Conservation (phyloP, 495 filamentous ascomycete genomes). For the Neurospora sp. region DNA sequence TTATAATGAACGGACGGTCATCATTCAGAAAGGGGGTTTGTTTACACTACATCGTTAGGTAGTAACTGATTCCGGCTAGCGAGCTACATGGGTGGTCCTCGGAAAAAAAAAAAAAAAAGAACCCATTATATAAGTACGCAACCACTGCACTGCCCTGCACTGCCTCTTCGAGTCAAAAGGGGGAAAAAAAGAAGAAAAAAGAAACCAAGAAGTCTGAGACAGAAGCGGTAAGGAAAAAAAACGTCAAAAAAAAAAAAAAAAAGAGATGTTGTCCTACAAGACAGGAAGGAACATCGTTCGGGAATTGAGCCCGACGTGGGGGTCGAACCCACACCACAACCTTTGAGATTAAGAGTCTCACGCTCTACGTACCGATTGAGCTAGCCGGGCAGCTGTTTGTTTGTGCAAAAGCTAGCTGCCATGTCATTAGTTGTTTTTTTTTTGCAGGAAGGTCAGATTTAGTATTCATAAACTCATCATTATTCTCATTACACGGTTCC, state of each 20-base stretch:
- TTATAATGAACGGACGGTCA: too few species aligned
- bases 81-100: too few species aligned
- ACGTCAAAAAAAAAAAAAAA: not conserved
- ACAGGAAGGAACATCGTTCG: not conserved
- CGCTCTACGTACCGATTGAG: conserved; percentile 69
- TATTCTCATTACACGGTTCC: too few species aligned
- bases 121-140: too few species aligned
- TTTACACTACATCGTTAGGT: too few species aligned
- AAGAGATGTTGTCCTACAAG: not conserved
- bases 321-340: not conserved
- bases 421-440: not conserved
- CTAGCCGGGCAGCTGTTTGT: conserved; percentile 32
- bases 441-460: accelerated
- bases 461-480: not conserved
- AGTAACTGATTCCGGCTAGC: too few species aligned
- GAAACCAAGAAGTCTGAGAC: too few species aligned
- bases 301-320: not conserved
- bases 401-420: not conserved
- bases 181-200: too few species aligned
- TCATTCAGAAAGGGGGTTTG: too few species aligned
- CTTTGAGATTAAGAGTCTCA: conserved; percentile 47
- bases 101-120: too few species aligned
- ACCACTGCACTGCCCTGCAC: too few species aligned
- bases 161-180: too few species aligned
- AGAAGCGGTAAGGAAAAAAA: not conserved